Conservation (phyloP, 345 rosid genomes). For the Gossypium anomalum region DNA sequence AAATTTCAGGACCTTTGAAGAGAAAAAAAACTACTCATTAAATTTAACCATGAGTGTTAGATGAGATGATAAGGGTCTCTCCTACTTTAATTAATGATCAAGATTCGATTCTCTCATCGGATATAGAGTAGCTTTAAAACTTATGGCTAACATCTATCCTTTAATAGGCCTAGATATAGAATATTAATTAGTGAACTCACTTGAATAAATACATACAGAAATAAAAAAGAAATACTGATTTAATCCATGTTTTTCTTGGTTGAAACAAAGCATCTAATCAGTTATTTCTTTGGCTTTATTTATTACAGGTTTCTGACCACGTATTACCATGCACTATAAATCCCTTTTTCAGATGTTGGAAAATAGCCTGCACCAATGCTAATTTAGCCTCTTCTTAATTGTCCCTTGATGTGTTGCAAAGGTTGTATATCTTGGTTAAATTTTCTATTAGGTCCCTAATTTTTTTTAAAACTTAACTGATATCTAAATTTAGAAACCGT, state of each 20-base stretch:
- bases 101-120: rapidly evolving
- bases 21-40: too few relatives aligned
- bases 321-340: not conserved
- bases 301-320: not conserved
- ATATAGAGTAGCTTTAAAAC: rapidly evolving
- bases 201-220: rapidly evolving
- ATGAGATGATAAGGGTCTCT: too few relatives aligned
- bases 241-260: not conserved
- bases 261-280: not conserved
- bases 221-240: not conserved
- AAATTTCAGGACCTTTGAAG: too few relatives aligned
- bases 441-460: too few relatives aligned
- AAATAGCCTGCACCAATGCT: too few relatives aligned
- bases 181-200: rapidly evolving
- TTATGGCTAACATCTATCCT: rapidly evolving
- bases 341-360: not conserved
- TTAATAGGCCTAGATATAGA: rapidly evolving
- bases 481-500: too few relatives aligned
- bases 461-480: too few relatives aligned
- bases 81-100: too few relatives aligned
- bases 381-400: too few relatives aligned
- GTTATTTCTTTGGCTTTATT: not conserved
- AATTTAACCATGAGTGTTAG: too few relatives aligned
- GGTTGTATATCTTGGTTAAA: too few relatives aligned
- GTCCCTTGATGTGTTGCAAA: too few relatives aligned